Evolutionary conservation across 306 rosid species (phyloP), one percentile per base, ranked within the genome.

Genomic region (Luffa aegyptiaca): DNA sequence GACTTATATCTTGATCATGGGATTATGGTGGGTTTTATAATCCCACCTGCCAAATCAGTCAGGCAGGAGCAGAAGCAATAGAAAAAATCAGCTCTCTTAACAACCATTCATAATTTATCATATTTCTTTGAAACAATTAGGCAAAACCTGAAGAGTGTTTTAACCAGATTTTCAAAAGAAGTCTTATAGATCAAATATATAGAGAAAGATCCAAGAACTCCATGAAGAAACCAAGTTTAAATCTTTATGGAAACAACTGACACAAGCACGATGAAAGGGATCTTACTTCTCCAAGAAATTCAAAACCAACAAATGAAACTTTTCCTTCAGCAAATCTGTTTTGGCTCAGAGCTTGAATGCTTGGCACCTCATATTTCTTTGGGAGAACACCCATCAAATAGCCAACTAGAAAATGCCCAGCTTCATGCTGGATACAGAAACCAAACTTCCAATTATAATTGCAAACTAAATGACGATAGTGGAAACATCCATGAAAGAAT

Each of bases 341-440:
- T 14, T 33, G 82, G 16, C 44, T 79, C 33, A 79, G 26, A 78
- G 93, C 96, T 81, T 95, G 97, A 86, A 92, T 81, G 82, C 97
- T 92, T 57, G 97, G 82, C 62, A 92, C 80, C 11, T 91, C 80
- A 84, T 91, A 95, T 55, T 91, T 84, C 86, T 85, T 91, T 4
- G 98, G 98, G 77, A 95, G 97, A 82, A 95, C 87, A 39, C 98
- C 97, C 73, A 92, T 82, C 73, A 91, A 86, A 85, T 95, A 92
- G 51, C 97, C 98, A 72, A 92, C 89, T 78, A 95, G 82, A 86
- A 95, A 95, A 88, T 95, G 98, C 1, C 98, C 98, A 81, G 98
- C 98, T 89, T 95, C 98, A 84, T 95, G 98, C 98, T 95, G 92
- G n/a, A 64, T 2, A 6, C 41, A 48, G n/a, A 72, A 48, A 26